phyloP scores from a whole-genome alignment of 148 eudicot genomes.

The Silene latifolia region DNA sequence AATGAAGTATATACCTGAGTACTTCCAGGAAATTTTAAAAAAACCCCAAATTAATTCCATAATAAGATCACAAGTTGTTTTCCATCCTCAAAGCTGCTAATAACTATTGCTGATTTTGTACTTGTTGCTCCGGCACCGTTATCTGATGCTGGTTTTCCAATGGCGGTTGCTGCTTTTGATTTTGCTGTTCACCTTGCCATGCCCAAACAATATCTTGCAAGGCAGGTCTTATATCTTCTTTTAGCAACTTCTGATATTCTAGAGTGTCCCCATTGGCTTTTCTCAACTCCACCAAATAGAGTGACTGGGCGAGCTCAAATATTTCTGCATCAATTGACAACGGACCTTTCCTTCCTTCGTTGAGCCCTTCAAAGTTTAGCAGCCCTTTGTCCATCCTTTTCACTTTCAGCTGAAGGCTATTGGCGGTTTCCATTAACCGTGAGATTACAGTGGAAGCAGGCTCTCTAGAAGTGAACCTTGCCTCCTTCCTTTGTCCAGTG shows the following conservation, averaged over 20 bases:
- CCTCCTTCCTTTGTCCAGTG: conserved; percentile 39
- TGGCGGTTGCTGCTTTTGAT: conserved; percentile 20
- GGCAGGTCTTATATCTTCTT: conserved; percentile 67
- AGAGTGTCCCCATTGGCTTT: conserved; percentile 70
- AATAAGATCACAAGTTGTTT: background rate
- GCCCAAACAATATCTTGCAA: conserved; percentile 72
- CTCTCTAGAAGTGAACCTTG: conserved; percentile 62
- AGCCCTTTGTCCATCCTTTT: conserved; percentile 58
- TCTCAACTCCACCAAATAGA: conserved; percentile 66
- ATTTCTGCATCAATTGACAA: conserved; percentile 78
- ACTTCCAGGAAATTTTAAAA: background rate
- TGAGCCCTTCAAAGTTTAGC: conserved; percentile 56
- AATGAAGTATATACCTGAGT: background rate
- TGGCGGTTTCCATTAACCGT: conserved; percentile 57
- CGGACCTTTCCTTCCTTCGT: conserved; percentile 61
- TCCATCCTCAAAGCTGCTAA: background rate
- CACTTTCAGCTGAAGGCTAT: conserved; percentile 42
- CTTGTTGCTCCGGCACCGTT: conserved; percentile 5
- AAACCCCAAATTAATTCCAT: background rate
- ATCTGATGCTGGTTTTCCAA: conserved; percentile 23
- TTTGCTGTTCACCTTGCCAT: conserved; percentile 59
- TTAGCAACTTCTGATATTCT: conserved; percentile 57
- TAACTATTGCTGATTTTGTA: background rate
- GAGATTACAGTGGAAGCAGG: conserved; percentile 54
- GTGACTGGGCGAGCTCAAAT: conserved; percentile 49